Evolutionary conservation across 73 alveolate species (phyloP).

Genomic region (Loxodes magnus): DNA sequence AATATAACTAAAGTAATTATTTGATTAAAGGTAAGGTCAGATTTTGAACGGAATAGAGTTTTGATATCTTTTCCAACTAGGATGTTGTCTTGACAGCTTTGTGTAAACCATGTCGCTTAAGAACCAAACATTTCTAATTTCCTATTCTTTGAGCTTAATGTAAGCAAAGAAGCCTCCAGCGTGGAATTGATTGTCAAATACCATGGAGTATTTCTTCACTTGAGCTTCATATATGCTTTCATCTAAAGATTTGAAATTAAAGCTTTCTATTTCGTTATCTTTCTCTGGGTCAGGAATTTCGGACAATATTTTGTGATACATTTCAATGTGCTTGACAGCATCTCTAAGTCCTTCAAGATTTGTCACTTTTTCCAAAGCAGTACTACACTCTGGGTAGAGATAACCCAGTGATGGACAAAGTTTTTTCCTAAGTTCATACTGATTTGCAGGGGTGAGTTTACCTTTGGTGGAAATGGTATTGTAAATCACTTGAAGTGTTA

Average conservation of each 20-base stretch:
- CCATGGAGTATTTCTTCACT: slow-evolving; percentile 70
- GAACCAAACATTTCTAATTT: slow-evolving; percentile 77
- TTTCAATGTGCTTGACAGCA: slow-evolving; percentile 73
- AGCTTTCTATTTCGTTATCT: slow-evolving; percentile 49
- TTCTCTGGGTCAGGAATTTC: slow-evolving; percentile 79
- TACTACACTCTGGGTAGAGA: slow-evolving; percentile 86
- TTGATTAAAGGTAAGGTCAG: too few relatives aligned
- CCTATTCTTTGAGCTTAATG: slow-evolving; percentile 78
- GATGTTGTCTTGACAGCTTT: slow-evolving; percentile 52
- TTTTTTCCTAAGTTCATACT: slow-evolving; percentile 78
- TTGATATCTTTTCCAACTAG: slow-evolving; percentile 67
- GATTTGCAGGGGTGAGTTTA: slow-evolving; percentile 58
- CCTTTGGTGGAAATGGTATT: slow-evolving; percentile 75
- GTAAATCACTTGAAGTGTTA: slow-evolving; percentile 87
- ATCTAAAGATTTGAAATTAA: slow-evolving; percentile 53
- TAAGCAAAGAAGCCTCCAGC: slow-evolving; percentile 83
- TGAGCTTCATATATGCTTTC: slow-evolving; percentile 73
- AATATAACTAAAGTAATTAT: too few relatives aligned
- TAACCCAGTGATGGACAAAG: slow-evolving; percentile 85
- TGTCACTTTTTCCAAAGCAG: slow-evolving; percentile 54
- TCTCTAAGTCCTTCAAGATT: slow-evolving; percentile 76
- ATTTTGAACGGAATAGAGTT: slow-evolving; percentile 12
- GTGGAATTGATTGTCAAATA: slow-evolving; percentile 87
- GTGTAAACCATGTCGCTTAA: slow-evolving; percentile 72
- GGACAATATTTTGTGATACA: slow-evolving; percentile 66